Base-by-base conservation (phyloP, 306 rosid genomes). In the Cyclanthera cordifolia region DNA sequence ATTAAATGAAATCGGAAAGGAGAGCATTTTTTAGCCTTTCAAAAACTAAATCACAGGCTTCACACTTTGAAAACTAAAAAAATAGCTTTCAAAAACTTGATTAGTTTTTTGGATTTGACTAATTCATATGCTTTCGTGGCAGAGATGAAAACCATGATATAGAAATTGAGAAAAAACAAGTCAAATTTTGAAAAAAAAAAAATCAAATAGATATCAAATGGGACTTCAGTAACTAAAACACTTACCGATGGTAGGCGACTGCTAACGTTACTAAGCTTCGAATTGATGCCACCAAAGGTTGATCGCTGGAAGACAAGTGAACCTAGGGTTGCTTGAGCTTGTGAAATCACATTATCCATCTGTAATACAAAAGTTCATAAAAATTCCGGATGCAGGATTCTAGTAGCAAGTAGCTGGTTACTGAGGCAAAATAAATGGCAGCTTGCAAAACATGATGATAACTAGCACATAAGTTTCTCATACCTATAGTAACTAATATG, bases 241-340 rank as follows among this genome's bases (percentile, higher is more conserved):
- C 81, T 74, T 90, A 94, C 97, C 78, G 91, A 79, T 14, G 99
- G 99, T 25, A 94, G 96, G 60, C 99, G 97, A 78, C 97, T 85
- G 85, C 95, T 77, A 67, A 94, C 82, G 19, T 94, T 94, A 77
- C 96, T 80, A 78, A 90, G 95, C 95, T 94, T 94, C 32, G 82
- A 94, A 73, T 90, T 94, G 82, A 90, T 88, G 63, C 99, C 99
- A 3, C 99, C 85, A 63, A 94, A 94, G 27, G 95, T 90, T 10
- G 97, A 94, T 56, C 99, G 95, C 72, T 90, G 99, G 79, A 83
- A 73, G 72, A 77, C 97, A 79, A 94, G 97, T 51, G 90, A 70
- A 49, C 97, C 99, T 0, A 90, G 83, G 56, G 99, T 94, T 68
- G 97, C 95, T 83, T 90, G 95, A 66, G 99, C 99, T 77, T 94